Percentiles rank a stretch among this genome's conserved stretches.
phyloP scores from a whole-genome alignment of 257 asterid species.

The Ajuga chamaepitys region DNA sequence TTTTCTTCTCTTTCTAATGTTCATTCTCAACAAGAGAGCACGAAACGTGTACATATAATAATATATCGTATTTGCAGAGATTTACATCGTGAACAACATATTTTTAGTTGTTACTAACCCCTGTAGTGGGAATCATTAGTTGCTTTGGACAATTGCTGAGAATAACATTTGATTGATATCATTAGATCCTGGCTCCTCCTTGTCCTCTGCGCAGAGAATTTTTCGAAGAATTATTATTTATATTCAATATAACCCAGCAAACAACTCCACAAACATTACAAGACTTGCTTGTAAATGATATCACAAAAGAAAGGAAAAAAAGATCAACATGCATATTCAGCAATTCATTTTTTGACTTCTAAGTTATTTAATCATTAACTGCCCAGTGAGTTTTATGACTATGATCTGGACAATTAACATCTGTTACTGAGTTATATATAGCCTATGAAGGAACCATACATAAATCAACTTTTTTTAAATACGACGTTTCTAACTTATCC shows the following conservation, averaged over 20 bases:
- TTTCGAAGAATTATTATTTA: not conserved
- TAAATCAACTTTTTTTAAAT: not conserved
- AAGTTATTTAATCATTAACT: not conserved
- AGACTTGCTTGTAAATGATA: not conserved
- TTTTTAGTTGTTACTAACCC: not conserved
- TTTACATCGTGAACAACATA: not conserved
- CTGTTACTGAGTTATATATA: not conserved
- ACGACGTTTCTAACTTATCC: not conserved
- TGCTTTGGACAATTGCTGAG: constrained; percentile 76
- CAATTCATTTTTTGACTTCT: not conserved
- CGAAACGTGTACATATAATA: not conserved
- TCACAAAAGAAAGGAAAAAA: too few species aligned
- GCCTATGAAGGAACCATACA: not conserved
- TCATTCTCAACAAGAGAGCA: constrained; percentile 2
- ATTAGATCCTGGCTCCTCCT: constrained; percentile 45
- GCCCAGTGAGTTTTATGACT: not conserved
- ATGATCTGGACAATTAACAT: not conserved
- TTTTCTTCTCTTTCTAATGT: not conserved
- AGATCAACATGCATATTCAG: not conserved
- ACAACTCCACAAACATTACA: not conserved
- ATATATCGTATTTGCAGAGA: not conserved
- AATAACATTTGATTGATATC: constrained; percentile 74
- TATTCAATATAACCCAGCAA: not conserved
- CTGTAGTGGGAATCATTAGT: constrained; percentile 15
- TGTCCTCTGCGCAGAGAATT: constrained; percentile 42